Evolutionary conservation across 2,329 filamentous ascomycete genomes (phyloP), one percentile per base, ranked within the genome.

Genomic region (Pseudocercospora macadamiae): DNA sequence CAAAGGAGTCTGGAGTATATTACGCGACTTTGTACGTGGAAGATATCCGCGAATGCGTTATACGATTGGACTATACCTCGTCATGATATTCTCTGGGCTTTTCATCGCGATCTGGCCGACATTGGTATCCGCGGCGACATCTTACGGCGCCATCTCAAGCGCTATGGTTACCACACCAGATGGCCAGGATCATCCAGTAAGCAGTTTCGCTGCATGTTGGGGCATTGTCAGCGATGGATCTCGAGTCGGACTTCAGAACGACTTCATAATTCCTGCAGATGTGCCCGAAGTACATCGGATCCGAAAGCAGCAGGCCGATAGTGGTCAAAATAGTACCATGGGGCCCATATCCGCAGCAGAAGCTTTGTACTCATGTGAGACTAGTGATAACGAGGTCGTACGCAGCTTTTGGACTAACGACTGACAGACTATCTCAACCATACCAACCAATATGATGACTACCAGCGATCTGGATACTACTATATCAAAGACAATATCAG

Each of bases 61-160:
- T 19, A 30, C 34, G n/a, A 21, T 45, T 4, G 6, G 37, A 1
- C 21, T 21, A 3, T 54, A 54, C n/a, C 1, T 44, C 14, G 23
- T 39, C 14, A 54, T 54, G 52, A 47, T 54, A 7, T n/a, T 45
- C 16, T 45, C 21, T 10, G 39, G 52, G 12, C 23, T 54, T 2
- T 54, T 44, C 25, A 45, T 54, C 7, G 26, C 23, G 10, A 12
- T 30, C 25, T 54, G 37, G 21, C 52, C 52, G 16, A 54, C 52
- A 8, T 19, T 54, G n/a, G 14, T 54, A 1, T 34, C 37, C 6
- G 52, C 37, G 6, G 47, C 47, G 52, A 54, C 52, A 19, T 45
- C 37, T 16, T 54, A 54, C 9, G 52, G 52, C 4, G 36, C 52
- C 8, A 28, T 54, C 23, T n/a, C 39, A 8, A 51, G 12, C 21